Percentiles rank a stretch among this genome's conserved stretches.
Conservation (phyloP, 108 stramenopile genomes). For the Fistulifera pelliculosa region DNA sequence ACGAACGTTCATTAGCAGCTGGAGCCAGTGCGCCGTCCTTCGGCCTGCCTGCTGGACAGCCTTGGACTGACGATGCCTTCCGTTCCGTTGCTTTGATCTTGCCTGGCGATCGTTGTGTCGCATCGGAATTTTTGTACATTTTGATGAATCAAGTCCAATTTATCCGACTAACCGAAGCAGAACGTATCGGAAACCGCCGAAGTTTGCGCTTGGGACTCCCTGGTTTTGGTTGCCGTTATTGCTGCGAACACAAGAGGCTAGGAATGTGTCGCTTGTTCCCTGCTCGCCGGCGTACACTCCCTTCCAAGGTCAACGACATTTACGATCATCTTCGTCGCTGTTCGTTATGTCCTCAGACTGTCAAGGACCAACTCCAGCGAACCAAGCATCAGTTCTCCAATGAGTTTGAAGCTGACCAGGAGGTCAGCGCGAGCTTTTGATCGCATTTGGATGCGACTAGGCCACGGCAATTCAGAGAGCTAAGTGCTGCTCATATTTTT, state of each 20-base stretch:
- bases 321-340: conserved; percentile 33
- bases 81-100: conserved; percentile 8
- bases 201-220: conserved; percentile 25
- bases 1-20: neutral
- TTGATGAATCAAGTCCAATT: conserved; percentile 25
- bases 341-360: conserved; percentile 19
- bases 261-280: conserved; percentile 36
- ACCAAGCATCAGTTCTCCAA: conserved; percentile 2
- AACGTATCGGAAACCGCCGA: conserved; percentile 21
- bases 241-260: conserved; percentile 13
- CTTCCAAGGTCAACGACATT: conserved; percentile 27
- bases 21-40: conserved; percentile 2
- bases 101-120: conserved; percentile 13
- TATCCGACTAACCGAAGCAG: conserved; percentile 18
- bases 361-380: conserved; percentile 14
- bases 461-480: conserved; percentile 2
- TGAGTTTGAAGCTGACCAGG: neutral
- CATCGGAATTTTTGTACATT: conserved; percentile 21
- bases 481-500: neutral
- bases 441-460: conserved; percentile 27
- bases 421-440: conserved; percentile 22
- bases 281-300: conserved; percentile 25
- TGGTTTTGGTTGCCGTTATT: conserved; percentile 31
- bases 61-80: conserved; percentile 2
- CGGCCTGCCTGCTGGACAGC: neutral